These are phyloP conservation scores for Ramaria rubella DNA, from an alignment of 768 basidiomycete species.

Conservation along the genomic window DNA sequence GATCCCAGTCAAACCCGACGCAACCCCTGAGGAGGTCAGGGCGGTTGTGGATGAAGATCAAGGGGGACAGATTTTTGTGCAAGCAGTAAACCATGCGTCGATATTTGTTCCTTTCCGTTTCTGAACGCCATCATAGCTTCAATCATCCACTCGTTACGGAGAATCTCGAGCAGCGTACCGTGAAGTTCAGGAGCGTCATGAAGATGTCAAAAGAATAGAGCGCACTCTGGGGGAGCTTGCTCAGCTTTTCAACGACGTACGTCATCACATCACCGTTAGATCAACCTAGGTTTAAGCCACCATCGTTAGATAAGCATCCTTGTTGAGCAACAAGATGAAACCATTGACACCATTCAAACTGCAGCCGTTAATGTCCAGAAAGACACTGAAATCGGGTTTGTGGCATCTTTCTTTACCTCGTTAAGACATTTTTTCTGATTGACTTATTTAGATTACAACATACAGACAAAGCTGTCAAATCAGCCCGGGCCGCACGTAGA, in stretches of 20 bases:
- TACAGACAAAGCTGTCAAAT: conserved; percentile 35
- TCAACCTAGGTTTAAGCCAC: not conserved
- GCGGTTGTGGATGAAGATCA: conserved; percentile 67
- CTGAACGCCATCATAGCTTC: conserved; percentile 48
- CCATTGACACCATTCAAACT: conserved; percentile 55
- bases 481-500: conserved; percentile 33
- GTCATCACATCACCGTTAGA: not conserved
- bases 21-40: conserved; percentile 71
- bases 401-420: conserved; percentile 16
- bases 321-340: conserved; percentile 75
- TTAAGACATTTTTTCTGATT: not conserved
- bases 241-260: conserved; percentile 24
- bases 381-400: conserved; percentile 71
- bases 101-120: not conserved
- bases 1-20: conserved; percentile 72
- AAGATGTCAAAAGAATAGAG: conserved; percentile 43
- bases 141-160: conserved; percentile 46
- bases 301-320: conserved; percentile 63
- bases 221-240: conserved; percentile 41
- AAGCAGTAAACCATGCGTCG: conserved; percentile 42
- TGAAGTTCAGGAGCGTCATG: conserved; percentile 43
- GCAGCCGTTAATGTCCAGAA: conserved; percentile 56
- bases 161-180: conserved; percentile 37
- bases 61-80: conserved; percentile 69
- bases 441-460: conserved; percentile 27